Percentiles rank a stretch among this genome's conserved stretches.
These are phyloP conservation scores for Cytospora mali DNA, from an alignment of 2,329 filamentous ascomycete genomes.

Conservation along the genomic window DNA sequence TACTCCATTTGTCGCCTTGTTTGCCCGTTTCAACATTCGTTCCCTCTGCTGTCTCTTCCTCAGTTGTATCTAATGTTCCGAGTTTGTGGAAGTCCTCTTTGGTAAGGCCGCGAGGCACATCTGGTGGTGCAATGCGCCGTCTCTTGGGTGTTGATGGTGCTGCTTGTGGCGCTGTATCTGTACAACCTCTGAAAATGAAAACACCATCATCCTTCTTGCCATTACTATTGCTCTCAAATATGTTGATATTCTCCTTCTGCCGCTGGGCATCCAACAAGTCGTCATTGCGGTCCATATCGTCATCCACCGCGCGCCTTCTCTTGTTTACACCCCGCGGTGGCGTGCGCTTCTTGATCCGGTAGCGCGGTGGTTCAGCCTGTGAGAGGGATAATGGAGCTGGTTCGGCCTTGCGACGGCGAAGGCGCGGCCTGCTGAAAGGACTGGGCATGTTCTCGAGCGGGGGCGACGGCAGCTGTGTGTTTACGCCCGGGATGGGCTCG, in stretches of 20 bases:
- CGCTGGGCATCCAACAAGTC: constrained; percentile 32
- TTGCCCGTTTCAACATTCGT: constrained; percentile 47
- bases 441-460: constrained; percentile 55
- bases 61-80: constrained; percentile 7
- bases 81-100: constrained; percentile 60
- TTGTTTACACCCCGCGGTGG: constrained; percentile 55
- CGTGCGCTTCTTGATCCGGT: constrained; percentile 53
- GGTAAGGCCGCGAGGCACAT: constrained; percentile 62
- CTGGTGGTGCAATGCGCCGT: constrained; percentile 60
- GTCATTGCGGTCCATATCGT: constrained; percentile 48
- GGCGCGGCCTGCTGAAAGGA: constrained; percentile 55
- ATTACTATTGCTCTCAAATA: constrained; percentile 21
- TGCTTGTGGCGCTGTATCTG: constrained; percentile 29
- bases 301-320: constrained; percentile 51
- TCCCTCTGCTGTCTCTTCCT: constrained; percentile 30
- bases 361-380: constrained; percentile 33
- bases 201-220: constrained; percentile 5
- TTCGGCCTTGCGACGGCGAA: constrained; percentile 50
- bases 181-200: constrained; percentile 18
- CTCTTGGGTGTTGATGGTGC: constrained; percentile 60
- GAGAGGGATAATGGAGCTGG: constrained; percentile 30
- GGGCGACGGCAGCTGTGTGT: constrained; percentile 53
- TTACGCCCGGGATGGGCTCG: constrained; percentile 42
- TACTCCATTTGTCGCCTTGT: constrained; percentile 58
- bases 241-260: constrained; percentile 33